Base-by-base conservation (phyloP, 2,329 filamentous ascomycete genomes). In the Fusarium continuum region DNA sequence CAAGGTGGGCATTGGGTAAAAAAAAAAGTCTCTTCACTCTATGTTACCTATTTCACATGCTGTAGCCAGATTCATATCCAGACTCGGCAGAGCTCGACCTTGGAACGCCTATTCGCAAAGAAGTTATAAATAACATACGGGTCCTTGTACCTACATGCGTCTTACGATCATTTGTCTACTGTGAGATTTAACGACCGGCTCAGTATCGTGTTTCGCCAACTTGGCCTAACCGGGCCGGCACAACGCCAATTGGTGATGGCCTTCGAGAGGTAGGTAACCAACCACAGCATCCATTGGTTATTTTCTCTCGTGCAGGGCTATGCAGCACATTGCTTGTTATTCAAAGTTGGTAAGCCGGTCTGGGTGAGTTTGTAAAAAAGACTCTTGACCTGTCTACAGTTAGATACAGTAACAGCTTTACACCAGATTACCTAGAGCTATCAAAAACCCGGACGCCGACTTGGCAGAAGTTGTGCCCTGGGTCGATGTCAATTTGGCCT, bases 1-100 rank as follows among this genome's bases (percentile, higher is more conserved):
- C n/a, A n/a, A n/a, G 43, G 57, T 57, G 57, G 57, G 40, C 45
- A 40, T 31, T 38, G n/a, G n/a, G n/a, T n/a, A n/a, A n/a, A n/a
- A n/a, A n/a, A 50, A 61, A 54, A 46, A 23, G 20, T 25, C 20
- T 35, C 56, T 29, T 55, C 35, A n/a, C n/a, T n/a, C n/a, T n/a
- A n/a, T n/a, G n/a, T n/a, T n/a, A n/a, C n/a, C n/a, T n/a, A n/a
- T n/a, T n/a, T n/a, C n/a, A n/a, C n/a, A 50, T 41, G 19, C 29
- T 25, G 16, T 25, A 32, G n/a, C n/a, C n/a, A n/a, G n/a, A n/a
- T n/a, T n/a, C n/a, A n/a, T n/a, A n/a, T n/a, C n/a, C 4, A 47
- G 14, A 23, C 8, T 23, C 10, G n/a, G 17, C 25, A 45, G 32
- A 32, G 49, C 28, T 20, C 25, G 32, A 39, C 29, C 16, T 40